Evolutionary conservation across 129 eudicot genomes (phyloP), one percentile per base, ranked within the genome.

Genomic region (Pittosporum tobira): DNA sequence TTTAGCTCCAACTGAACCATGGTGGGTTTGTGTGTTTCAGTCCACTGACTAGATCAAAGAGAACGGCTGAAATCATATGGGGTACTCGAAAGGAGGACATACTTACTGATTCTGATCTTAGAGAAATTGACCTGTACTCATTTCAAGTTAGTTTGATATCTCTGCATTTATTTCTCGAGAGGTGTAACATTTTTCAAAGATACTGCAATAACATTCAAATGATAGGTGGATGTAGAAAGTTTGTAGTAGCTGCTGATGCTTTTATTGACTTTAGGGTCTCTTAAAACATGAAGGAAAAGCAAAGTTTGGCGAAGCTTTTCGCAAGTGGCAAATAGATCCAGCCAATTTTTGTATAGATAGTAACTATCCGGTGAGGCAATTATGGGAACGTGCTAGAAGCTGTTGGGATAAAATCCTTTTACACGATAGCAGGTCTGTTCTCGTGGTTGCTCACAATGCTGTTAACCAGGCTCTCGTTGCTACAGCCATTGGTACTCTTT

Each of bases 381-480:
- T 91, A 27, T 91, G 99, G 99, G 70, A 77, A 1, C 95, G 99
- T 29, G 96, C 96, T 63, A 71, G 81, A 70, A 83, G 69, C 73
- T 83, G 88, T 73, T 91, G 99, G 99, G 68, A 68, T 31, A 87
- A 75, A 69, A 87, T 91, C 22, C 62, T 91, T 31, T 57, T 61
- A 24, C 94, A 80, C 77, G 88, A 91, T 53, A 91, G 96, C 75
- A 87, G 63, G 67, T 83, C 96, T 5, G 81, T 83, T 69, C 94
- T 91, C 54, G 99, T 87, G 64, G 99, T 91, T 73, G 99, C 99
- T 81, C 96, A 91, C 56, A 91, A 86, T 79, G 99, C 96, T 40
- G 99, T 91, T 65, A 91, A 91, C 73, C 99, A 91, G 79, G 99
- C 99, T 65, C 99, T 91, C 65, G 78, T 91, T 66, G 96, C 99